Evolutionary conservation across 805 yeast genomes (phyloP), one percentile per base, ranked within the genome.

Genomic region (Hyphopichia homilentoma): DNA sequence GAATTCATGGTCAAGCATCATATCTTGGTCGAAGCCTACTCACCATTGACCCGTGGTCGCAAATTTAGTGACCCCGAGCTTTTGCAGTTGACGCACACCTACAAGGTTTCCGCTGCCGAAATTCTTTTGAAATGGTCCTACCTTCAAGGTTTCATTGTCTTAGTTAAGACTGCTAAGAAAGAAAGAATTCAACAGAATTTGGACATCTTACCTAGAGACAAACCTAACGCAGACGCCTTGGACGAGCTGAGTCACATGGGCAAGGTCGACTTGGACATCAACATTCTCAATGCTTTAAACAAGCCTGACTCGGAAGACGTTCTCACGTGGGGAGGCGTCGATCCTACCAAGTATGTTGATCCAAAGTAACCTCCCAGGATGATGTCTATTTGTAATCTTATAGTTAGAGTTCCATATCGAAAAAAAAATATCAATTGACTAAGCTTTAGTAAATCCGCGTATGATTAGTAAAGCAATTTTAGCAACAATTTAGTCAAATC

Each of bases 111-210:
- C 6, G 63, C 73, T 13, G 81, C 81, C 4, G 87, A 83, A 48
- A 71, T 84, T 9, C 59, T 84, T 37, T 61, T 84, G 32, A 72
- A 81, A 48, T 85, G 94, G 94, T 74, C 84, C 1, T 63, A 76
- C 36, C 77, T 78, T 44, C 80, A 81, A 45, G 89, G 89, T 1
- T 76, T 76, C 44, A 68, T 84, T 27, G 84, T 84, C 3, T 64
- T 84, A 41, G 87, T 84, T 13, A 84, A 84, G 57, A 76, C 89
- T 4, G 65, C 67, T 27, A 73, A 71, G 5, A 48, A 65, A 7
- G 51, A 59, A 11, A 70, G 93, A 50, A 61, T 82, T 39, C 53
- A 65, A 17, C 54, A 58, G 6, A 84, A 84, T 52, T 52, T 78
- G 18, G 73, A 74, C 42, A 78, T 79, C 20, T 70, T 63, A 40